Conservation (phyloP, 495 filamentous ascomycete genomes). For the Aeminium ludgeri region DNA sequence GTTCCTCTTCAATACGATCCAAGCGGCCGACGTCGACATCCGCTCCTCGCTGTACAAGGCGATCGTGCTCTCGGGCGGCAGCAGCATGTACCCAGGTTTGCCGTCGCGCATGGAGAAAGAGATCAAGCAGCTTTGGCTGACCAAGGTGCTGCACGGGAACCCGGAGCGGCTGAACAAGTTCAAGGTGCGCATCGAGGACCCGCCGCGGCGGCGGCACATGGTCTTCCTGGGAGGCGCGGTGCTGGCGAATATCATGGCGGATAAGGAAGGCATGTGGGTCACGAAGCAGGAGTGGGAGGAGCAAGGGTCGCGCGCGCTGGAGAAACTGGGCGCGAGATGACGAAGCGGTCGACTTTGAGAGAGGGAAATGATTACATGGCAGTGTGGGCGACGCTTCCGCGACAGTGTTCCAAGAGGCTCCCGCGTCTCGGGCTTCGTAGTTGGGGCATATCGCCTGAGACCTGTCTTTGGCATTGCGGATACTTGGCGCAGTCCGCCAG, state of each 20-base stretch:
- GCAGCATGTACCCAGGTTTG: constrained; percentile 95
- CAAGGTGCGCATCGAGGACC: constrained; percentile 97
- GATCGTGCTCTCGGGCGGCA: constrained; percentile 87
- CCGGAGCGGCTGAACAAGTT: constrained; percentile 93
- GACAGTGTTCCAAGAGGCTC: too few relatives aligned
- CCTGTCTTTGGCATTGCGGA: too few relatives aligned
- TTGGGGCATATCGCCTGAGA: too few relatives aligned
- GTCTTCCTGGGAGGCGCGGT: constrained; percentile 96
- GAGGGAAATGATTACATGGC: too few relatives aligned
- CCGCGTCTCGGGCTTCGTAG: too few relatives aligned
- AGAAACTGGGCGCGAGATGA: constrained; percentile 61
- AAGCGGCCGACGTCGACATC: constrained; percentile 87
- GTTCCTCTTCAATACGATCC: constrained; percentile 96
- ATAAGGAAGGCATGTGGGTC: constrained; percentile 98
- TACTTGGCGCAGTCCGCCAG: too few relatives aligned
- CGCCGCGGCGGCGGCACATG: constrained; percentile 91
- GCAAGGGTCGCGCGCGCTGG: constrained; percentile 67
- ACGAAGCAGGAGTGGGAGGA: constrained; percentile 93
- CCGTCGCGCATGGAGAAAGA: constrained; percentile 94
- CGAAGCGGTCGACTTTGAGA: too few relatives aligned
- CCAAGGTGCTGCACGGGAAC: constrained; percentile 71
- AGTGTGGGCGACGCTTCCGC: too few relatives aligned
- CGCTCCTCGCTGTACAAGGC: constrained; percentile 88
- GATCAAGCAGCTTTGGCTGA: constrained; percentile 95
- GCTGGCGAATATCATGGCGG: constrained; percentile 94